Conservation (phyloP, 225 moss, liverwort and hornwort genomes). For the Rhytidiadelphus loreus region DNA sequence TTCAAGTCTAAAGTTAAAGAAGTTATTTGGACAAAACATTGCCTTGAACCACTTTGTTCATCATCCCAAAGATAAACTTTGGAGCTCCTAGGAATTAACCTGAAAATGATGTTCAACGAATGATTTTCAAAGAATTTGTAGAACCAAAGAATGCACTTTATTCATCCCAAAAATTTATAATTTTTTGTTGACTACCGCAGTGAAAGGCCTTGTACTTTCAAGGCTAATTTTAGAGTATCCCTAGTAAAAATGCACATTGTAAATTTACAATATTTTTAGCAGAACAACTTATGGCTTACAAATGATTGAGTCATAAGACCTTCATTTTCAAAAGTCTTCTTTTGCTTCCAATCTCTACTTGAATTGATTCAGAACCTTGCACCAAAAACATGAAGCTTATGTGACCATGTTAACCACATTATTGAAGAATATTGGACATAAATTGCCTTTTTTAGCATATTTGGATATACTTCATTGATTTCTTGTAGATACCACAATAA, state of each 20-base stretch:
- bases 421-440: no score
- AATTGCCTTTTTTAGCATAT: not conserved
- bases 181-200: fast-evolving
- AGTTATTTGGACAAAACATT: not conserved
- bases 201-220: not conserved
- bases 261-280: not conserved
- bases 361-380: not conserved
- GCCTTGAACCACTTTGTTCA: not conserved
- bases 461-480: not conserved
- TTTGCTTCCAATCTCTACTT: not conserved
- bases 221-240: not conserved
- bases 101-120: no score
- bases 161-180: not conserved
- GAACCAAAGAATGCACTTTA: not conserved
- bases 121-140: not conserved
- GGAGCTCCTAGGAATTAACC: not conserved
- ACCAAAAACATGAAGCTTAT: not conserved
- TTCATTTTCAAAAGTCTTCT: not conserved
- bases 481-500: not conserved
- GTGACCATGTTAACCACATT: no score
- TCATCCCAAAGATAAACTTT: fast-evolving
- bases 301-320: not conserved
- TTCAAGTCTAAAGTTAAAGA: fast-evolving
- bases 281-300: not conserved
- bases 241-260: not conserved